Base-by-base conservation (phyloP, 768 basidiomycete species). In the Pleurotus ostreatus region DNA sequence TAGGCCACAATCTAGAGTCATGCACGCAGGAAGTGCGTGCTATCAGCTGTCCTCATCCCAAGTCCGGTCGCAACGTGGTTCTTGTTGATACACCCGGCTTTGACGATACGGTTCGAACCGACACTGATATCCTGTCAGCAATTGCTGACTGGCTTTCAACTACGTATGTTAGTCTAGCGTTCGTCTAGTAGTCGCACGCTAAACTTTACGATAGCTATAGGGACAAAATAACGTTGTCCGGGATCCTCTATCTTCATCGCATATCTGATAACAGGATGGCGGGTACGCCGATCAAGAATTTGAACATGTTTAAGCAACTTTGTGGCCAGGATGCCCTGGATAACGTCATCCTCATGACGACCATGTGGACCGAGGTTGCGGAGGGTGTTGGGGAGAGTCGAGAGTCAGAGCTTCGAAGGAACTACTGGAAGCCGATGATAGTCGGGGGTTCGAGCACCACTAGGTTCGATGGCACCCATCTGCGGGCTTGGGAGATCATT, bases 11-110 rank as follows among this genome's bases (percentile, higher is more conserved):
- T 20, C 26, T 69, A 34, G 46, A 58, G 5, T 66, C 69, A 2
- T 67, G 67, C 41, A 70, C 69, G 1, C 38, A 56, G 39, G 52
- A 57, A 9, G 58, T 69, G 8, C 37, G 58, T 16, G 59, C 62
- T 9, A 57, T 63, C 20, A 46, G 57, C 13, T 65, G 63, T 38
- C 55, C 44, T 26, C 59, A 63, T 51, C 60, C 57, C 6, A 25
- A 41, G 18, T 25, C 41, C 38, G 23, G 52, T 7, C 44, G 57
- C n/a, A 51, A 59, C 39, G 48, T 70, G 25, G 59, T 68, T 46
- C 59, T 71, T 25, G 62, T 71, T 12, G 70, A 71, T 48, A 70
- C 69, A 2, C 70, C 68, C 3, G 70, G 70, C 1, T 71, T 69
- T 43, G 68, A 71, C 49, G 63, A 67, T 51, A 65, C 64, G 5